Conservation (phyloP, 1,284 basidiomycete genomes). For the Pseudozyma hubeiensis region DNA sequence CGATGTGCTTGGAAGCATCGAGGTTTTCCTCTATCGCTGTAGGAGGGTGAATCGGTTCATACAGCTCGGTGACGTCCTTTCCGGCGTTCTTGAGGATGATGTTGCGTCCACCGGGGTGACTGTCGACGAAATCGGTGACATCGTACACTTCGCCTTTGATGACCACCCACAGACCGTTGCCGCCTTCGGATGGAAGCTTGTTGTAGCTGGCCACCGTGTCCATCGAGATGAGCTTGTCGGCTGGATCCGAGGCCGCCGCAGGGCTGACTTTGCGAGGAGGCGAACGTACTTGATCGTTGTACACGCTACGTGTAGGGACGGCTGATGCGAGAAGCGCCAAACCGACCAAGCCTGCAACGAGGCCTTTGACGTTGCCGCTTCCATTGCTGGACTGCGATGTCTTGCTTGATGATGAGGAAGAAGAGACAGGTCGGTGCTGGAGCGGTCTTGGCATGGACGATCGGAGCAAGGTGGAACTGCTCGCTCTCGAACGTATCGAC, state of each 20-base stretch:
- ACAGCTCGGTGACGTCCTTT: constrained; percentile 74
- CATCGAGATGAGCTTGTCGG: constrained; percentile 51
- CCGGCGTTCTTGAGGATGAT: constrained; percentile 84
- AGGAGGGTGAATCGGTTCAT: constrained; percentile 65
- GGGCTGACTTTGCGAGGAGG: constrained; percentile 29
- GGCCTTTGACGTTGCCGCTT: constrained; percentile 17
- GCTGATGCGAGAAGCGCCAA: constrained; percentile 33
- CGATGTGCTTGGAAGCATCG: constrained; percentile 53
- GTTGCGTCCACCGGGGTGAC: constrained; percentile 82
- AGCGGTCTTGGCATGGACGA: constrained; percentile 15
- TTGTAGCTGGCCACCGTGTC: constrained; percentile 58
- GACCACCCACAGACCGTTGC: constrained; percentile 59
- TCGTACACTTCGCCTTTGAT: constrained; percentile 68
- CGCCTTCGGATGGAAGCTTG: constrained; percentile 46
- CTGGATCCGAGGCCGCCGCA: constrained; percentile 32
- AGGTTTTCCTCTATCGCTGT: constrained; percentile 64
- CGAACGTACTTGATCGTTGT: constrained; percentile 26
- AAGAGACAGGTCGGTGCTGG: constrained; percentile 13
- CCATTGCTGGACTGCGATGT: neutral
- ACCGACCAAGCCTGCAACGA: constrained; percentile 34
- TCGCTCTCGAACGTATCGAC: constrained; percentile 24
- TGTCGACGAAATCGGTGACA: constrained; percentile 81
- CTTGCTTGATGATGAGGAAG: constrained; percentile 11
- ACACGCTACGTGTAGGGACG: constrained; percentile 14
- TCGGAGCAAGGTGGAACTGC: constrained; percentile 16